Percentiles rank a stretch among this genome's conserved stretches.
These are phyloP conservation scores for Ophiosphaerella herpotricha DNA, from an alignment of 2,329 filamentous ascomycete genomes.

Conservation along the genomic window DNA sequence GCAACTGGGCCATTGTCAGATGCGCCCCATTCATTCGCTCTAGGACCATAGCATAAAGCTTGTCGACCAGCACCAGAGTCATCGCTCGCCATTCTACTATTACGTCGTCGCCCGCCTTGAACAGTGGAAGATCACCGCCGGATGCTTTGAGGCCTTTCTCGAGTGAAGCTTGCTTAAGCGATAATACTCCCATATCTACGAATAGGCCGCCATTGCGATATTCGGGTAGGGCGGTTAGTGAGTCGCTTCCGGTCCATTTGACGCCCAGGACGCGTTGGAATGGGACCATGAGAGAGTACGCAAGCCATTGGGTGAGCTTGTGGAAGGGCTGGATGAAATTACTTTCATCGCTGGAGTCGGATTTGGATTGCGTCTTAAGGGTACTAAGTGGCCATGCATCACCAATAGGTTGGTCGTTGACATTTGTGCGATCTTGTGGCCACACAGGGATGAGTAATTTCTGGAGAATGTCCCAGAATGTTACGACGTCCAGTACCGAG, in stretches of 20 bases:
- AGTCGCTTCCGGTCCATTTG: slow-evolving; percentile 77
- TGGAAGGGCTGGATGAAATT: slow-evolving; percentile 84
- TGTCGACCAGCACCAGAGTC: slow-evolving; percentile 73
- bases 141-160: slow-evolving; percentile 71
- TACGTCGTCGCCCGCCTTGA: slow-evolving; percentile 72
- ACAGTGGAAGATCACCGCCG: slow-evolving; percentile 70
- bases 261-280: slow-evolving; percentile 72
- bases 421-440: slow-evolving; percentile 80
- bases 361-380: slow-evolving; percentile 68
- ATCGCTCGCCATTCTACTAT: slow-evolving; percentile 77
- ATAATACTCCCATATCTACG: slow-evolving; percentile 79
- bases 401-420: slow-evolving; percentile 82
- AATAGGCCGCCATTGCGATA: slow-evolving; percentile 91
- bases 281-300: slow-evolving; percentile 91
- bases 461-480: slow-evolving; percentile 87
- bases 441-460: slow-evolving; percentile 83
- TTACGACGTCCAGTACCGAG: slow-evolving; percentile 68
- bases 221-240: slow-evolving; percentile 85
- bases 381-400: slow-evolving; percentile 88
- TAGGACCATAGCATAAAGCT: slow-evolving; percentile 69
- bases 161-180: slow-evolving; percentile 68
- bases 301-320: slow-evolving; percentile 88
- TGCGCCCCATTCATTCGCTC: slow-evolving; percentile 69
- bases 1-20: slow-evolving; percentile 79
- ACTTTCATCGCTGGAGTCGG: slow-evolving; percentile 32